Conservation (phyloP, 371 early-diverging fungal species). For the Mucor circinelloides region DNA sequence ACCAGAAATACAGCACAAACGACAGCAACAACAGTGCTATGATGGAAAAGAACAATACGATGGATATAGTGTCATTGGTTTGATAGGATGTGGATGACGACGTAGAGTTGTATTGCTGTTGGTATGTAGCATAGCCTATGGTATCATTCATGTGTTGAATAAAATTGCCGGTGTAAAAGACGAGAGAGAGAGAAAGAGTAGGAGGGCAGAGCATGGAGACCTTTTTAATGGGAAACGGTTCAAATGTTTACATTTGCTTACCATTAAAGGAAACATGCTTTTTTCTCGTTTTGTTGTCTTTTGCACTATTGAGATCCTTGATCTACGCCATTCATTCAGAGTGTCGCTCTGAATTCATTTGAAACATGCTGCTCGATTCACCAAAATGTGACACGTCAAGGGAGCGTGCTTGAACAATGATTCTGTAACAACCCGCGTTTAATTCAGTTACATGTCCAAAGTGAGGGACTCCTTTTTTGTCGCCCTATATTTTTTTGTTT, state of each 20-base stretch:
- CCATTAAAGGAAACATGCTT: conserved; percentile 12
- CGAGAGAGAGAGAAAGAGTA: not conserved
- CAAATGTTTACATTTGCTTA: conserved; percentile 1
- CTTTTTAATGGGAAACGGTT: not conserved
- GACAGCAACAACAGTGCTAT: conserved; percentile 37
- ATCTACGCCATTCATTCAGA: not conserved
- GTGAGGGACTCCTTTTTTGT: not conserved
- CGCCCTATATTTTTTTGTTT: not conserved
- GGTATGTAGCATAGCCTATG: conserved; percentile 51
- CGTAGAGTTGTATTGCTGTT: conserved; percentile 39
- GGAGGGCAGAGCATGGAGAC: not conserved
- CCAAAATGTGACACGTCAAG: not conserved
- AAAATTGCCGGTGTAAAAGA: conserved; percentile 7
- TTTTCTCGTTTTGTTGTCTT: not conserved
- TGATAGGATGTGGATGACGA: conserved; percentile 17
- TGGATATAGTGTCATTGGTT: conserved; percentile 41
- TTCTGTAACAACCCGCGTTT: not conserved
- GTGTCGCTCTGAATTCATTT: not conserved
- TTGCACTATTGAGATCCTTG: not conserved
- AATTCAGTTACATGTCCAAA: not conserved
- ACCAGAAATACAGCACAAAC: conserved; percentile 53
- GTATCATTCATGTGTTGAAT: conserved; percentile 14
- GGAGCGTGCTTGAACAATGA: not conserved
- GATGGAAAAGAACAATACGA: conserved; percentile 47
- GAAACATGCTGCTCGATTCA: not conserved